Base-by-base conservation (phyloP, 2,329 filamentous ascomycete species). In the Aspergillus pseudoterreus region DNA sequence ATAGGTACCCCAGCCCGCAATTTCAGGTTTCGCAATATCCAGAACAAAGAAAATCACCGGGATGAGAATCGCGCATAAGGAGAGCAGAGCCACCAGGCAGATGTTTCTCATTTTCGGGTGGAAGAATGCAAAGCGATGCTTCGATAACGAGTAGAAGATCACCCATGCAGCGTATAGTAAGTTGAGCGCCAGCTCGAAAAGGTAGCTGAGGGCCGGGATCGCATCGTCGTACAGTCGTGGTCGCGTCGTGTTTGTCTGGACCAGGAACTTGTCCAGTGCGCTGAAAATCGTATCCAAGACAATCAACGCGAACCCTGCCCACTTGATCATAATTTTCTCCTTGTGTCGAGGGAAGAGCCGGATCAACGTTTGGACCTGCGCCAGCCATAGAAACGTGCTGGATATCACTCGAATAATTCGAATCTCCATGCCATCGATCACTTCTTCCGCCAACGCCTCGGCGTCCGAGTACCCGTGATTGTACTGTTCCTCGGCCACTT, bases 261-360 rank as follows among this genome's bases (percentile, higher is more conserved):
- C 80, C 47, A 82, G 70, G 65, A 97, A 97, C 63, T 88, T 94
- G 76, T 96, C 95, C 52, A 97, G 81, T 44, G 88, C 90, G 64
- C 88, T 92, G 70, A 99, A 99, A 10, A 92, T 84, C 41, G 92
- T 86, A 67, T 97, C 92, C 53, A 96, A 80, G 0, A 90, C 83
- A 64, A 99, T 96, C 51, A 99, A 82, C 3, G 88, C 91, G 67
- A 97, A 96, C 1, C 92, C 94, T 14, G 92, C 90, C 92, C 92
- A 99, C 75, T 97, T 97, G 74, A 99, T 99, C 59, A 97, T 89
- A 47, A 97, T 86, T 74, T 97, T 97, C 73, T 99, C 94, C 65
- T 95, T 89, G 66, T 97, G 92, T 32, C 94, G 89, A 6, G 94
- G 94, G 62, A 99, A 99, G 1, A 99, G 79, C 48, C 94, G 87